phyloP scores from a whole-genome alignment of 495 filamentous ascomycete species.

The Platismatia glauca region DNA sequence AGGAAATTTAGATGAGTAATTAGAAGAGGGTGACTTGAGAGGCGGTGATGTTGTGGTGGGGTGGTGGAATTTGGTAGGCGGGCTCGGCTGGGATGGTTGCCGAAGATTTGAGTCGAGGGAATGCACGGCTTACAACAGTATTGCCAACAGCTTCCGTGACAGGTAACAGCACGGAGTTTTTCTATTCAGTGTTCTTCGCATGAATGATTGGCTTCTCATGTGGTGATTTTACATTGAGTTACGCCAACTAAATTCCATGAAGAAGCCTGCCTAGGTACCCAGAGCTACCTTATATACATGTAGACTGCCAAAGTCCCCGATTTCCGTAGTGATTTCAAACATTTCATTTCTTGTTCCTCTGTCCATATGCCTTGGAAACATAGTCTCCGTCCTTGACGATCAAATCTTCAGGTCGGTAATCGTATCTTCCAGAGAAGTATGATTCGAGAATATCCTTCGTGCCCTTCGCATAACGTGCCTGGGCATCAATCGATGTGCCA shows the following conservation, averaged over 20 bases:
- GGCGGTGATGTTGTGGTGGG: neutral
- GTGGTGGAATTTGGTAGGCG: neutral
- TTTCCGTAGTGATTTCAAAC: neutral
- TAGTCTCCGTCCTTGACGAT: constrained; percentile 91
- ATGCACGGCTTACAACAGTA: no score
- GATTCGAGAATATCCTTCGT: constrained; percentile 81
- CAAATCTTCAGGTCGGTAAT: constrained; percentile 85
- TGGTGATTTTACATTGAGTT: neutral
- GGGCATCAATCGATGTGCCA: constrained; percentile 92
- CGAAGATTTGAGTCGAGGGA: no score
- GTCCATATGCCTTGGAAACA: constrained; percentile 89
- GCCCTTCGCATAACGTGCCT: constrained; percentile 87
- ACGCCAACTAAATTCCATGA: neutral
- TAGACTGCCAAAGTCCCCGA: neutral
- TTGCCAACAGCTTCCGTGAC: no score
- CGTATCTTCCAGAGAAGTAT: constrained; percentile 77
- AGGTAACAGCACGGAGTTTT: no score
- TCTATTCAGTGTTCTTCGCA: no score
- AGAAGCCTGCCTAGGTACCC: no score
- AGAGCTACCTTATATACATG: constrained; percentile 2
- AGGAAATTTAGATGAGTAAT: constrained; percentile 11
- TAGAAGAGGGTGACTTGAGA: neutral
- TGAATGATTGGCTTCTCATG: neutral
- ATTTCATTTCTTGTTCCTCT: constrained; percentile 34
- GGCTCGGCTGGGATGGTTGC: no score